phyloP scores from a whole-genome alignment of 192 early-diverging fungal genomes.

The Entophlyctis luteolus region DNA sequence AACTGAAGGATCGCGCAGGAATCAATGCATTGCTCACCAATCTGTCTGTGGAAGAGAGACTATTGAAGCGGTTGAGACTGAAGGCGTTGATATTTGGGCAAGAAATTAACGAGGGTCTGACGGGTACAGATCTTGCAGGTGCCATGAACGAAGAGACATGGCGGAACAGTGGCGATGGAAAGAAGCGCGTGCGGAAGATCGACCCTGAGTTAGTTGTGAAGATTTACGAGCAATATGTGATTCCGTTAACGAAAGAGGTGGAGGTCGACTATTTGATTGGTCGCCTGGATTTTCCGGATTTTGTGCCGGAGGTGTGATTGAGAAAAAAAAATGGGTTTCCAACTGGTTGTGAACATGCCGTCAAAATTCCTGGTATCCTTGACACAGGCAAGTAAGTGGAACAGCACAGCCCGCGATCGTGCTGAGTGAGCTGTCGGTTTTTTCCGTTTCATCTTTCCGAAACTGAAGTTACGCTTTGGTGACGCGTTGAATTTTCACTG shows the following conservation, averaged over 20 bases:
- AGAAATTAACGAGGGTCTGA: conserved; percentile 63
- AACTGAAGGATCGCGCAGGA: conserved; percentile 64
- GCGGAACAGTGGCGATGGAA: conserved; percentile 11
- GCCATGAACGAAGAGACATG: conserved; percentile 15
- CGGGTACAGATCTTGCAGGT: neutral
- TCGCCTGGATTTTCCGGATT: conserved; percentile 49
- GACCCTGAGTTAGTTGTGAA: conserved; percentile 79
- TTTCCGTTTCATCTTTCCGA: too few relatives aligned
- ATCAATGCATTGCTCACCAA: conserved; percentile 89
- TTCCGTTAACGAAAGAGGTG: conserved; percentile 93
- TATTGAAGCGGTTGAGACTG: conserved; percentile 74
- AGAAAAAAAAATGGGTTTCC: too few relatives aligned
- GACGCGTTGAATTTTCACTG: too few relatives aligned
- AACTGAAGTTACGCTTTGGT: too few relatives aligned
- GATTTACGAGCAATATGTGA: conserved; percentile 92
- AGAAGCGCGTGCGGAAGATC: conserved; percentile 49
- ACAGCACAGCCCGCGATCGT: too few relatives aligned
- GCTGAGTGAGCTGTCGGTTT: too few relatives aligned
- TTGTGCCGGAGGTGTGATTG: conserved; percentile 3
- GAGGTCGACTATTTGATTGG: conserved; percentile 89
- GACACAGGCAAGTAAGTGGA: too few relatives aligned
- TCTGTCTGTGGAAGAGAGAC: conserved; percentile 71
- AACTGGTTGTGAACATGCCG: too few relatives aligned
- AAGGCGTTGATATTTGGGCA: conserved; percentile 95
- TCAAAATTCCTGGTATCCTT: too few relatives aligned